phyloP scores from a whole-genome alignment of 2,329 filamentous ascomycete species.

The Curvularia sp. region DNA sequence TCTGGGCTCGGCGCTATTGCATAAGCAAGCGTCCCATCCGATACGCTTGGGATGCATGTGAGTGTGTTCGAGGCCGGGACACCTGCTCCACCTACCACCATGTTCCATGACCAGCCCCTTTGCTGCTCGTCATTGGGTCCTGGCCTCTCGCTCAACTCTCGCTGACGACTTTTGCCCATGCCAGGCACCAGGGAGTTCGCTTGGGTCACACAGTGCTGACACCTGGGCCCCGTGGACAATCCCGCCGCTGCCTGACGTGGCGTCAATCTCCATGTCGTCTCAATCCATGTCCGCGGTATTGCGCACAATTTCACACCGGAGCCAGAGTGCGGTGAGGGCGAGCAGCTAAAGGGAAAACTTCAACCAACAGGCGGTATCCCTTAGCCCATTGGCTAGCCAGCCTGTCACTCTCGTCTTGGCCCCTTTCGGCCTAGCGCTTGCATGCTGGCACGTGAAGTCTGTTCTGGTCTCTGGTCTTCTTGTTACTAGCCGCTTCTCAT shows the following conservation, averaged over 20 bases:
- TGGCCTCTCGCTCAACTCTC: slow-evolving; percentile 2
- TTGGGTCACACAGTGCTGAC: slow-evolving; percentile 10
- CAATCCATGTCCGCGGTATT: not conserved
- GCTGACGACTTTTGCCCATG: slow-evolving; percentile 11
- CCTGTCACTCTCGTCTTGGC: not conserved
- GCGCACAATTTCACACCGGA: slow-evolving; percentile 4
- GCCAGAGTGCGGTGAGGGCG: slow-evolving; percentile 14
- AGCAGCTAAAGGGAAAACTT: slow-evolving; percentile 2
- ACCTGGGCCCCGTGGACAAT: slow-evolving; percentile 5
- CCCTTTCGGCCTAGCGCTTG: not conserved
- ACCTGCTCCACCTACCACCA: slow-evolving; percentile 20
- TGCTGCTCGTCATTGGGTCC: slow-evolving; percentile 10
- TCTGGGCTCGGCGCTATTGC: slow-evolving; percentile 26
- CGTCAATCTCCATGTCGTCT: slow-evolving; percentile 7
- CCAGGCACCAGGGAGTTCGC: slow-evolving; percentile 14
- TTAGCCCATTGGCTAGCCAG: slow-evolving; percentile 5
- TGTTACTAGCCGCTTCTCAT: not conserved
- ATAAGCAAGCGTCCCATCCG: slow-evolving; percentile 30
- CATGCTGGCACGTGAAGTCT: slow-evolving; percentile 7
- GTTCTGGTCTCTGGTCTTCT: not conserved
- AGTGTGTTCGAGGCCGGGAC: slow-evolving; percentile 21
- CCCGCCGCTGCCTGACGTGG: slow-evolving; percentile 12
- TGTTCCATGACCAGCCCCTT: slow-evolving; percentile 15
- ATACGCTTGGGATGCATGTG: slow-evolving; percentile 20
- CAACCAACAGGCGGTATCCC: slow-evolving; percentile 4